Conservation (phyloP, 2,329 filamentous ascomycete species). For the Coccinonectria pachysandricola region DNA sequence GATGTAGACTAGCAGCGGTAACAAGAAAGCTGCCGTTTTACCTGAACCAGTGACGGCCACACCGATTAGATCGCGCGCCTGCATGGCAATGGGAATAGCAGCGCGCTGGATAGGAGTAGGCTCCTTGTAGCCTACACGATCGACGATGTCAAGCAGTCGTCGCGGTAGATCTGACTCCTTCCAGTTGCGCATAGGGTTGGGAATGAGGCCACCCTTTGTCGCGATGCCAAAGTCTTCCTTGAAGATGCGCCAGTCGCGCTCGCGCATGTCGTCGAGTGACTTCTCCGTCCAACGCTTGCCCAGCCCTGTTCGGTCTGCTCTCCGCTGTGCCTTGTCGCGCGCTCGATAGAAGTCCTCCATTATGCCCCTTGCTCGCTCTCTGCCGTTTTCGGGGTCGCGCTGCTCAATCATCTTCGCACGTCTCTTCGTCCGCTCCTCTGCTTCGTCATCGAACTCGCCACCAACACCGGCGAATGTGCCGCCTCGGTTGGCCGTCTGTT, state of each 20-base stretch:
- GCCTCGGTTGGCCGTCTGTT: conserved; percentile 21
- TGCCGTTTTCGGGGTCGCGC: conserved; percentile 66
- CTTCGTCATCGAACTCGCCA: conserved; percentile 42
- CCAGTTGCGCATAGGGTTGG: conserved; percentile 96
- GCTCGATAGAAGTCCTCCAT: conserved; percentile 69
- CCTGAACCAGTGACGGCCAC: conserved; percentile 96
- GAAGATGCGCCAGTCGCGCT: conserved; percentile 98
- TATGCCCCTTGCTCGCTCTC: conserved; percentile 65
- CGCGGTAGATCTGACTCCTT: conserved; percentile 71
- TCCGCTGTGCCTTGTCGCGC: conserved; percentile 55
- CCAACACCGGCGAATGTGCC: conserved; percentile 38
- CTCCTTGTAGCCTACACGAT: conserved; percentile 79
- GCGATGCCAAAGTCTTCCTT: conserved; percentile 98
- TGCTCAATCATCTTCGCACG: conserved; percentile 62
- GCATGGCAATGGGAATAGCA: conserved; percentile 87
- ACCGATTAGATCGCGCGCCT: conserved; percentile 91
- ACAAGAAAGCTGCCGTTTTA: conserved; percentile 91
- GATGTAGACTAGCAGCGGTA: conserved; percentile 91
- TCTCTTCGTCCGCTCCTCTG: conserved; percentile 43
- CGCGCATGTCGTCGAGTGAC: conserved; percentile 82
- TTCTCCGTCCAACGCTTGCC: conserved; percentile 97
- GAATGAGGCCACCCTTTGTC: conserved; percentile 84
- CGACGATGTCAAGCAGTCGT: conserved; percentile 69
- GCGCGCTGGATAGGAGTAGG: conserved; percentile 88
- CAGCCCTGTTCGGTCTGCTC: conserved; percentile 60